Conservation (phyloP, 306 rosid species). For the Begonia fuchsioides region DNA sequence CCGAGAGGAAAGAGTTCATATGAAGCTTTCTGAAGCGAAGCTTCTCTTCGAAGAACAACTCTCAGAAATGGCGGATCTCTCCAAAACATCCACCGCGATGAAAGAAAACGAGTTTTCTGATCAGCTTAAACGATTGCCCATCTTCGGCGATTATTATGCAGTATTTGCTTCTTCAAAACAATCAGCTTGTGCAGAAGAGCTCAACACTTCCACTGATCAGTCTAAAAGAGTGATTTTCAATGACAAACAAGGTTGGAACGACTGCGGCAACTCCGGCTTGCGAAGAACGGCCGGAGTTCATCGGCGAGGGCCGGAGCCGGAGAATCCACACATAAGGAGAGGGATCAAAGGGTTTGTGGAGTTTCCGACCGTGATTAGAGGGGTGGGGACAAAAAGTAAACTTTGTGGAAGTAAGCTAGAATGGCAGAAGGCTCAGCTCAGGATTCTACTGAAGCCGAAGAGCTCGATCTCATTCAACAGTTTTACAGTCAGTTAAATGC, state of each 20-base stretch:
- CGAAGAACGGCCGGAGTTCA: conserved; percentile 1
- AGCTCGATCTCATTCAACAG: conserved; percentile 21
- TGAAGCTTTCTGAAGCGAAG: conserved; percentile 43
- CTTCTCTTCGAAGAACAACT: conserved; percentile 28
- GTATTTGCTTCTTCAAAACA: conserved; percentile 11
- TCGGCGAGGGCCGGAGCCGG: conserved; percentile 23
- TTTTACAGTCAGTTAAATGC: conserved; percentile 17
- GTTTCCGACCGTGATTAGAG: conserved; percentile 36
- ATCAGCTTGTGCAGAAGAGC: conserved; percentile 8
- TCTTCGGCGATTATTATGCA: too few species aligned
- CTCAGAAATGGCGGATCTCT: conserved; percentile 13
- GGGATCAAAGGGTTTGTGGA: conserved; percentile 59
- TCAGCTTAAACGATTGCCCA: too few species aligned
- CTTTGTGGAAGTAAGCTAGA: conserved; percentile 42
- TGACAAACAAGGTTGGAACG: conserved; percentile 4
- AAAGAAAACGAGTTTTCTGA: conserved; percentile 2
- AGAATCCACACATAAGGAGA: conserved; percentile 43
- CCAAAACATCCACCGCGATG: neutral
- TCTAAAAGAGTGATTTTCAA: neutral
- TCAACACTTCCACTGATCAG: conserved; percentile 3
- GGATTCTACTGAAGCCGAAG: conserved; percentile 30
- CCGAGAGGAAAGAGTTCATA: conserved; percentile 46
- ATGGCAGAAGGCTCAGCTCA: conserved; percentile 44
- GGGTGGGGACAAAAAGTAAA: conserved; percentile 29
- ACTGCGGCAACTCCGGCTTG: neutral